Conservation (phyloP, 495 filamentous ascomycete genomes). For the Hypomontagnella submonticulosa region DNA sequence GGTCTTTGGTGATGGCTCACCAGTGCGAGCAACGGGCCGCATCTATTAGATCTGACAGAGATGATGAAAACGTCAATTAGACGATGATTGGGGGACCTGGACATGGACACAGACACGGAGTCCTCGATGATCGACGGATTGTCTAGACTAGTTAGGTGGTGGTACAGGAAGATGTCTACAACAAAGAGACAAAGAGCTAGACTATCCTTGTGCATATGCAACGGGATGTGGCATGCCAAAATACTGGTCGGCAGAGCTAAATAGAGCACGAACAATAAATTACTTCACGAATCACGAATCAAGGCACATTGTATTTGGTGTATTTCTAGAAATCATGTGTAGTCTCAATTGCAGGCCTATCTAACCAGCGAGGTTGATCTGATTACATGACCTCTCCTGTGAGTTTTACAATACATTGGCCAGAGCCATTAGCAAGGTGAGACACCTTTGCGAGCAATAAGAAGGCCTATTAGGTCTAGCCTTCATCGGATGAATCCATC, state of each 20-base stretch:
- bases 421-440: background rate
- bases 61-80: too few relatives aligned
- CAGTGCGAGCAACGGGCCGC: background rate
- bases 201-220: background rate
- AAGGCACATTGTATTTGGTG: background rate
- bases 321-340: constrained; percentile 5
- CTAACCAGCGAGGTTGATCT: background rate
- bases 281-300: constrained; percentile 6
- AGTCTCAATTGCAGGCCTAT: constrained; percentile 8
- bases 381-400: constrained; percentile 7
- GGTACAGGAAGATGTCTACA: too few relatives aligned
- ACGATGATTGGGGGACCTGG: too few relatives aligned
- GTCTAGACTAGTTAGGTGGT: too few relatives aligned
- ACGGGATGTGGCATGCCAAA: background rate
- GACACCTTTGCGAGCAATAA: background rate
- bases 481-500: too few relatives aligned
- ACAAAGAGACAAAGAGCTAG: background rate
- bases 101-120: too few relatives aligned
- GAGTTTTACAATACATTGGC: constrained; percentile 22
- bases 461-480: background rate
- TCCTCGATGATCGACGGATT: background rate
- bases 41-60: too few relatives aligned
- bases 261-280: constrained; percentile 3
- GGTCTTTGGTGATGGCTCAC: background rate
- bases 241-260: background rate